Evolutionary conservation across 352 stramenopile genomes (phyloP).

Genomic region (Phytophthora pinifolia): DNA sequence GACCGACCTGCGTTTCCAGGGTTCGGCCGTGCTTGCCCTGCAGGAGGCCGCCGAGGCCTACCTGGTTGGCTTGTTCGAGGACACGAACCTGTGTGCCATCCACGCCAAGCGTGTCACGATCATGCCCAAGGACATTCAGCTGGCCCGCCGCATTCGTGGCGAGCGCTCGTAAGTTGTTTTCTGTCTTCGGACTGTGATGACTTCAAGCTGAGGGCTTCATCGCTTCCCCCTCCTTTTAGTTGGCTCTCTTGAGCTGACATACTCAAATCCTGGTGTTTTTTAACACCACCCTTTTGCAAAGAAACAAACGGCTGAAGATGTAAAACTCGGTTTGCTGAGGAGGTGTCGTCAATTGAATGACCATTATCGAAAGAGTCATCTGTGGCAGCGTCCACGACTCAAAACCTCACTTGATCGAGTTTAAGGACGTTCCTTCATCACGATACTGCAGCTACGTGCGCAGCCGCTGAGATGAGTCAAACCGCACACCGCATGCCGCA

Average conservation of each 20-base stretch:
- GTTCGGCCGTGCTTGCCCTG: conserved; percentile 79
- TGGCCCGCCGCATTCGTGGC: conserved; percentile 92
- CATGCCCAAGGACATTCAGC: conserved; percentile 95
- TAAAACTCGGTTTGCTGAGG: no score
- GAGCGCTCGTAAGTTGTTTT: conserved; percentile 78
- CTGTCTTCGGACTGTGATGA: conserved; percentile 12
- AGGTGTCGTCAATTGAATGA: no score
- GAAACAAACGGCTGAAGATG: no score
- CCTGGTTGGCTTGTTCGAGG: conserved; percentile 82
- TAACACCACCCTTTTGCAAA: conserved; percentile 76
- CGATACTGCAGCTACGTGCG: conserved; percentile 20
- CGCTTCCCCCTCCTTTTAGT: no score
- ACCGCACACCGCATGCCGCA: conserved; percentile 56
- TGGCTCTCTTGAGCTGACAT: conserved; percentile 15
- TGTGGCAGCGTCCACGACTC: no score
- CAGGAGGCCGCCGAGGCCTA: conserved; percentile 90
- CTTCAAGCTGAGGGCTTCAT: no score
- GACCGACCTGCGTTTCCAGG: conserved; percentile 90
- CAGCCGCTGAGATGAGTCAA: conserved; percentile 67
- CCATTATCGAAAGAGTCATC: no score
- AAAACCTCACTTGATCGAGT: no score
- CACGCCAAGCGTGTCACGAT: conserved; percentile 94
- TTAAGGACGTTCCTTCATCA: no score
- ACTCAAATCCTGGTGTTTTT: conserved; percentile 75
- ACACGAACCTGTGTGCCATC: conserved; percentile 94